Base-by-base conservation (phyloP, 2,329 filamentous ascomycete genomes). In the Dactylellina parvicollis region DNA sequence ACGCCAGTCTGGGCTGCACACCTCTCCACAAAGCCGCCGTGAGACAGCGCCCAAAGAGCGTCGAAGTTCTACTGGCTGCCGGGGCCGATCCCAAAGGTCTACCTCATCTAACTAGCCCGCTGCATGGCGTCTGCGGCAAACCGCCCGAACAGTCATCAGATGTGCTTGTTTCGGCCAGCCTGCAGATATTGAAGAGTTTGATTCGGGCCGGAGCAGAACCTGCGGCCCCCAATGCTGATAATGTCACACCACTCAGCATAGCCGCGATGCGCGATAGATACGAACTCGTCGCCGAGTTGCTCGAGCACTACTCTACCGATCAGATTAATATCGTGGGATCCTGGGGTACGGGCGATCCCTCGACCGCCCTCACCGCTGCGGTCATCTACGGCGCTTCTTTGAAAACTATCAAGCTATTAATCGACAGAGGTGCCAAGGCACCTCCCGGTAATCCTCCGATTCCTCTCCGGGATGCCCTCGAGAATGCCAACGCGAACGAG, bases 81-180 rank as follows among this genome's bases (percentile, higher is more conserved):
- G 59, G 59, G 7, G 67, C 67, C 5, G 30, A 65, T n/a, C 36
- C 54, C 18, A 44, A 65, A 10, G 67, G 67, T 1, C 14, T 60
- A 2, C 32, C 40, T 4, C 32, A 30, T 32, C 28, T 72, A 20
- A 28, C 42, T 1, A 65, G 34, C 10, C 59, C 67, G 2, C 16
- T 72, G 26, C 67, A 72, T 32, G n/a, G 3, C 10, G 26, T 24
- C 20, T 65, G 34, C 9, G 7, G 8, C 9, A n/a, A 14, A 40
- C 8, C 20, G 30, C n/a, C 5, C 12, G 22, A 44, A 28, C 20
- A 42, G 10, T 18, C 16, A n/a, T n/a, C n/a, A n/a, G n/a, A n/a
- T n/a, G n/a, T n/a, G n/a, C n/a, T n/a, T n/a, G n/a, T n/a, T n/a
- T n/a, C n/a, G n/a, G n/a, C 9, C 42, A 5, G 28, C 0, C 30